Base-by-base conservation (phyloP, 1,139 yeast species). In the Lizanozyma gosingica region DNA sequence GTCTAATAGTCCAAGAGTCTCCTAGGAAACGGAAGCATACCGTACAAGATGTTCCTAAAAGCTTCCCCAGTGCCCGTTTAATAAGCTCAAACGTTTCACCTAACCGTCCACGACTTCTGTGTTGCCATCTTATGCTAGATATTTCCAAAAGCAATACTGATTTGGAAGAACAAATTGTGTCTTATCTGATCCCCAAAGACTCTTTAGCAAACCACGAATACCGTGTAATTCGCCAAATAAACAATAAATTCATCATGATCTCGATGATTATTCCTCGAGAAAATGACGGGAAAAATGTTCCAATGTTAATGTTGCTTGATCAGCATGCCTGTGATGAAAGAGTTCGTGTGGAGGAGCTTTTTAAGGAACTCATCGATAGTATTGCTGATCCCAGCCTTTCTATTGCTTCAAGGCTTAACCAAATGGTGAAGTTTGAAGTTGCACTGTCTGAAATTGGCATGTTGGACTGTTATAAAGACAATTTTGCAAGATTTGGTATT, bases 311-410 rank as follows among this genome's bases (percentile, higher is more conserved):
- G 11, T 58, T 74, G 1, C 51, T 82, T 2, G 94, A 85, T 51
- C 94, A 84, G 53, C 94, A 85, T 61, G 94, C 94, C 1, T 76
- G 80, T 37, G 92, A 83, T 55, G 94, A 84, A 51, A 55, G 94
- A 38, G 60, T 83, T 0, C 63, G 65, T 36, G 67, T 81, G 2
- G 94, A 85, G 49, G 40, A 45, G 2, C 50, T 71, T 4, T 56
- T 75, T 11, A 49, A 53, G 35, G 63, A 65, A 1, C 60, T 62
- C 38, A 47, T 71, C n/a, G 29, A 22, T 6, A 22, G 29, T 22
- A 22, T 22, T 3, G n/a, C 41, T 4, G 47, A 54, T 18, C 43
- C 47, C 1, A 15, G 29, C 2, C 18, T 53, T 11, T 51, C 52
- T 14, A 39, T 55, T 3, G 42, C 41, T 14, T 36, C 50, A 37